Evolutionary conservation across 75 land plant species (phyloP), one percentile per base, ranked within the genome.

Genomic region (Azolla pinnata): DNA sequence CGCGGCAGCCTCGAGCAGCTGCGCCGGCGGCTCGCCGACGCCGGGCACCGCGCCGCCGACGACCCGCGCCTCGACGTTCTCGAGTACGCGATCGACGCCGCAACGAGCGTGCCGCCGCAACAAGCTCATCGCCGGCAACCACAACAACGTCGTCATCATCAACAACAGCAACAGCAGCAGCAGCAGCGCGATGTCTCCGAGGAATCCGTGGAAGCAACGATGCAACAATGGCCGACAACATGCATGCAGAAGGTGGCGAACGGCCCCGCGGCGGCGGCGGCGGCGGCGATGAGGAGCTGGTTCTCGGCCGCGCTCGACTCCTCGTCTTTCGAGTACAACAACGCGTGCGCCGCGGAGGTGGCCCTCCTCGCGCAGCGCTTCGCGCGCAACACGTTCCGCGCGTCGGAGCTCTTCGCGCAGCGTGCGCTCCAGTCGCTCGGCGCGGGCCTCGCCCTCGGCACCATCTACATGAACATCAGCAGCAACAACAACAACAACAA

Each of bases 21-120:
- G n/a, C n/a, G n/a, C n/a, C n/a, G n/a, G n/a, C n/a, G n/a, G n/a
- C n/a, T n/a, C n/a, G n/a, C n/a, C n/a, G n/a, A n/a, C n/a, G n/a
- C n/a, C n/a, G n/a, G n/a, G n/a, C n/a, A n/a, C n/a, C n/a, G n/a
- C n/a, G n/a, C n/a, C n/a, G n/a, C n/a, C n/a, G n/a, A n/a, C n/a
- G 63, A n/a, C n/a, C n/a, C n/a, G n/a, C n/a, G n/a, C n/a, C n/a
- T n/a, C n/a, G n/a, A 93, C 49, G 56, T 77, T 9, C 57, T 93
- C 5, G 96, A 93, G 58, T 93, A 77, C 50, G 98, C 98, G 16
- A 78, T 93, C 19, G 96, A 89, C 8, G 72, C 87, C 29, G 73
- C 89, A 29, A 71, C 54, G n/a, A n/a, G n/a, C n/a, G n/a, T n/a
- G n/a, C n/a, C n/a, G n/a, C 29, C 2, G 16, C 29, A 52, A 24